A percentile compares a stretch with the other conserved stretches of the same genome.
phyloP scores from a whole-genome alignment of 116 monocot species.

The Zostera marina region DNA sequence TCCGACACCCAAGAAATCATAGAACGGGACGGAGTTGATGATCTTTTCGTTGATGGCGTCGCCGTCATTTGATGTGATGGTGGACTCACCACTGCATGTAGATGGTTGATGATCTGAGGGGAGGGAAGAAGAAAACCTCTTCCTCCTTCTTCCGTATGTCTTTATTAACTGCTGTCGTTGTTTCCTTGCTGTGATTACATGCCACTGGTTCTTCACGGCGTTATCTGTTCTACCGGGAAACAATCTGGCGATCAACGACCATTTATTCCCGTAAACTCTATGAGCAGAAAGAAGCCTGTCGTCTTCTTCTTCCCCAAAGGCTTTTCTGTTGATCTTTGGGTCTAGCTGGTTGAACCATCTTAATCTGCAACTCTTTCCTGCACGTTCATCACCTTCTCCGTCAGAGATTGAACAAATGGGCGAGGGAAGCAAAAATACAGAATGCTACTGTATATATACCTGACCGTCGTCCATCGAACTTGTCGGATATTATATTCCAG shows the following conservation, averaged over 20 bases:
- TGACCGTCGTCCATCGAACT: constrained; percentile 66
- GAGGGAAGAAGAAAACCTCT: not conserved
- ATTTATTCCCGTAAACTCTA: constrained; percentile 13
- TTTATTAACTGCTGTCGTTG: constrained; percentile 9
- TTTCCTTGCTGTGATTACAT: constrained; percentile 17
- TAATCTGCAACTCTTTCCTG: constrained; percentile 18
- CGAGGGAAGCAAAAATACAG: not conserved
- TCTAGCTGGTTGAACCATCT: constrained; percentile 23
- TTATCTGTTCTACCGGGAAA: constrained; percentile 20
- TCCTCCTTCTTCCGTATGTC: not conserved
- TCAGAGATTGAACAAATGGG: not conserved
- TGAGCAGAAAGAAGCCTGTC: constrained; percentile 11
- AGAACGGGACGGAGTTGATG: not conserved
- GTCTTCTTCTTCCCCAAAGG: constrained; percentile 14
- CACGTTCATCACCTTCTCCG: not conserved
- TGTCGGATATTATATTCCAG: constrained; percentile 72
- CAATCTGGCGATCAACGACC: constrained; percentile 15
- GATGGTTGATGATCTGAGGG: constrained; percentile 4
- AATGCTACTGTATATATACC: constrained; percentile 11
- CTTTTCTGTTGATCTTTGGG: constrained; percentile 12
- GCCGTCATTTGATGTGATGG: constrained; percentile 9
- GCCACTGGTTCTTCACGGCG: constrained; percentile 22
- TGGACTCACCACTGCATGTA: constrained; percentile 31
- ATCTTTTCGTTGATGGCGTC: not conserved
- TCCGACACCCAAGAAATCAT: not conserved